Evolutionary conservation across 2,329 filamentous ascomycete species (phyloP), one percentile per base, ranked within the genome.

Genomic region (Arthrinium puccinioides): DNA sequence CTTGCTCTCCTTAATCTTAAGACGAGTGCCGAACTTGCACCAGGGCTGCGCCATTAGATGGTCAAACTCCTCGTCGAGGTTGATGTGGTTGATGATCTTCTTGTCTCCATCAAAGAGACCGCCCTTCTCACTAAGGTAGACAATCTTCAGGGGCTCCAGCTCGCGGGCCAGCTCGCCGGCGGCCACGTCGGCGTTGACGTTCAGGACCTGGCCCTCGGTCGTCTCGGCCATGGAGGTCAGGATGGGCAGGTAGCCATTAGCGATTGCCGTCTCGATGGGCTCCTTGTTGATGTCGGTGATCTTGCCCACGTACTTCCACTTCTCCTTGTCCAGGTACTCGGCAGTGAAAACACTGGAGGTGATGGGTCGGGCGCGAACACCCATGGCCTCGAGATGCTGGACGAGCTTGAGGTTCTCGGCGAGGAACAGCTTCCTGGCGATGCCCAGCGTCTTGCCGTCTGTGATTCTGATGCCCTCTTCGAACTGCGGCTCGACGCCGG

Each of bases 1-100:
- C 72, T 95, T 94, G 66, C 94, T 94, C 67, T 98, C 88, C 66
- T 85, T 87, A 62, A 98, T 97, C 80, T 98, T 98, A 47, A 97
- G 74, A 45, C 89, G 79, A 25, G 90, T 97, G 45, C 92, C 92
- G 58, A 92, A 94, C 56, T 87, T 82, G 62, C 94, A 92, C 92
- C 90, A 98, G 51, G 85, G 79, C 65, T 96, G 87, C 40, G 79
- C 74, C 87, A 97, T 95, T 54, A 96, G 75, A 55, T 86, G 75
- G 41, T 94, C 87, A 54, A 86, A 97, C 66, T 98, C 92, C 64
- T 94, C 89, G 57, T 98, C 92, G 40, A 98, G 72, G 66, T 97
- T 97, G 66, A 97, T 97, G 42, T 84, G 86, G 6, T 90, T 95
- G 55, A 97, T 97, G 69, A 95, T 94, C 69, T 90, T 83, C 41